Evolutionary conservation across 139 green algal species (phyloP).

Genomic region (Micromonas commoda): DNA sequence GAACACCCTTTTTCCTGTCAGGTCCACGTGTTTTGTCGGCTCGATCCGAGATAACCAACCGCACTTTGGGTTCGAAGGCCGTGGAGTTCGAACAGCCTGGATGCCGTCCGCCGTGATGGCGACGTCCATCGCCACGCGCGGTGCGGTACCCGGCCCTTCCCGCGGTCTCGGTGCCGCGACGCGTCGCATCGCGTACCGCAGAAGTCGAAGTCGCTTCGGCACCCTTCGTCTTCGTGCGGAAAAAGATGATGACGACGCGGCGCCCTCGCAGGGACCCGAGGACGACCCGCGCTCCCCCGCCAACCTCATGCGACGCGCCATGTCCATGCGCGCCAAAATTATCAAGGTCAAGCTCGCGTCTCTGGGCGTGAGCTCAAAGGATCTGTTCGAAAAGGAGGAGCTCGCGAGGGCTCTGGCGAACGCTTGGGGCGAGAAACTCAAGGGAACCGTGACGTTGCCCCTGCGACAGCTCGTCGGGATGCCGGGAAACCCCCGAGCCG

Average conservation of each 20-base stretch:
- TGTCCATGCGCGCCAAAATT: background rate
- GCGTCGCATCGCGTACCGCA: too few relatives aligned
- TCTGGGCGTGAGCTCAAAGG: background rate
- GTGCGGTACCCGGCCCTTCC: too few relatives aligned
- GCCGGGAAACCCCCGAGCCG: slow-evolving; percentile 6
- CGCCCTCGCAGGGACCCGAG: background rate
- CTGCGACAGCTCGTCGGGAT: background rate
- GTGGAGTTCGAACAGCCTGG: too few relatives aligned
- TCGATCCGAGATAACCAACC: too few relatives aligned
- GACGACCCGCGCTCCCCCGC: background rate
- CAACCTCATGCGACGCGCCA: slow-evolving; percentile 11
- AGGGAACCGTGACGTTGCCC: background rate
- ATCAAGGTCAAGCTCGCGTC: background rate
- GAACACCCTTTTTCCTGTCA: too few relatives aligned
- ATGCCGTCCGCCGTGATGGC: too few relatives aligned
- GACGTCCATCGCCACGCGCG: too few relatives aligned
- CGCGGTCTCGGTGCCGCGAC: too few relatives aligned
- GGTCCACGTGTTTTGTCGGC: too few relatives aligned
- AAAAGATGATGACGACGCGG: background rate
- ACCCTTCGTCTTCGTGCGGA: background rate
- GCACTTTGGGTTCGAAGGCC: too few relatives aligned
- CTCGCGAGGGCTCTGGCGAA: background rate
- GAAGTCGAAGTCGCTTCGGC: too few relatives aligned
- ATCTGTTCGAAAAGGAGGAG: slow-evolving; percentile 19
- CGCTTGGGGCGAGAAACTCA: background rate